Evolutionary conservation across 2,329 filamentous ascomycete genomes (phyloP), one percentile per base, ranked within the genome.

Genomic region (Didymella segeticola): DNA sequence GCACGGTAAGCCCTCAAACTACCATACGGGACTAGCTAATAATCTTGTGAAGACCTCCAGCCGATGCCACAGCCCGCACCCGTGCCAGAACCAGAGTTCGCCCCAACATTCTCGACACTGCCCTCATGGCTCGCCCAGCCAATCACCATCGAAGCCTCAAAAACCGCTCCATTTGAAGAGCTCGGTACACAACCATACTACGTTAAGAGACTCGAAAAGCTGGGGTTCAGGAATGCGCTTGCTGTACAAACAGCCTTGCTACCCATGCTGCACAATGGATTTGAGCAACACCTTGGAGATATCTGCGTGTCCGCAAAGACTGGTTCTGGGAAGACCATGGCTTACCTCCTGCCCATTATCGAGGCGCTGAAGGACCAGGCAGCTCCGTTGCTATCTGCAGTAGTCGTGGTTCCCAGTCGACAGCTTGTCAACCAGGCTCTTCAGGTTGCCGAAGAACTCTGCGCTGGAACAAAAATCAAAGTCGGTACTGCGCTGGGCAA

Each of bases 281-380:
- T 83, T 34, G 79, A 83, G 50, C 78, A 83, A 29, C 82, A 86
- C 29, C 77, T 83, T 1, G 89, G 91, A 5, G 95, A 99, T 72
- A 76, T 99, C 4, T 88, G 96, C 37, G 88, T 99, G 2, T 95
- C 92, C 7, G 95, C 96, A 0, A 90, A 93, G 1, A 99, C 95
- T 0, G 95, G 95, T 8, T 98, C 95, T 0, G 95, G 95, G 51
- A 99, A 99, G 72, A 99, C 95, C 0, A 75, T 99, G 14, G 89
- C 93, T 0, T 99, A 99, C 68, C 85, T 93, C 0, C 78, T 99
- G 2, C 95, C 95, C 0, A 86, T 99, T 53, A 83, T 96, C 4
- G 86, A 91, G 38, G 87, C 89, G 43, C 79, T 99, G 42, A 87
- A 88, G 61, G 80, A 83, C 26, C 82, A 83, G 12, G 77, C 78